Percentiles rank a stretch among this genome's conserved stretches.
These are phyloP conservation scores for Immersiella caudata DNA, from an alignment of 495 filamentous ascomycete species.

Conservation along the genomic window DNA sequence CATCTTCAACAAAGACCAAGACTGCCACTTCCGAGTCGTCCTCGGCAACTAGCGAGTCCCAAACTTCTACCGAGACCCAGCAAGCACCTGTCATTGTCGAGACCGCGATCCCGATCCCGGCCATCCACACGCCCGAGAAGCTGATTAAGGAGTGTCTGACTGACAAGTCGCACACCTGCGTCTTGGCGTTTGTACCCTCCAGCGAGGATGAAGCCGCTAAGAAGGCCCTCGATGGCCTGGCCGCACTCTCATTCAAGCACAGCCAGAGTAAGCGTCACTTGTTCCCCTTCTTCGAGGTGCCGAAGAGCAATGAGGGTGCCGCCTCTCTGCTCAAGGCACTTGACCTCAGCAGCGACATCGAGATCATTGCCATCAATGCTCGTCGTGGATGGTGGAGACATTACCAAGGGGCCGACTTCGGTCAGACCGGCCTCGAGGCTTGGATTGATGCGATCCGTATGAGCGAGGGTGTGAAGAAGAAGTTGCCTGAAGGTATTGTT, in stretches of 20 bases:
- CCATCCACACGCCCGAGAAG: constrained; percentile 52
- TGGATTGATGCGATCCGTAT: constrained; percentile 90
- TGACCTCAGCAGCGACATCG: constrained; percentile 58
- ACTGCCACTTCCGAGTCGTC: constrained; percentile 43
- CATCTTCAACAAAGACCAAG: constrained; percentile 47
- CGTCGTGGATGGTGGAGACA: constrained; percentile 83
- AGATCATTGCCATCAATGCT: constrained; percentile 81
- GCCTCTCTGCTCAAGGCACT: constrained; percentile 62
- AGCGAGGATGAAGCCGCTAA: constrained; percentile 54
- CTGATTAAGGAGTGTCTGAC: constrained; percentile 73
- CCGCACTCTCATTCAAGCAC: constrained; percentile 76
- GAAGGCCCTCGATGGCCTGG: constrained; percentile 65
- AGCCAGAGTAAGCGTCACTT: constrained; percentile 62
- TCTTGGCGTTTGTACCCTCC: constrained; percentile 75
- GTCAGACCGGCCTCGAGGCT: constrained; percentile 64
- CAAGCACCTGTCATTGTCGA: constrained; percentile 51
- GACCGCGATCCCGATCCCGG: constrained; percentile 57
- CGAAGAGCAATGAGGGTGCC: constrained; percentile 61
- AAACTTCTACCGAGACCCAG: constrained; percentile 41
- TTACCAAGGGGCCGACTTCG: constrained; percentile 62
- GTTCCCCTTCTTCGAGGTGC: constrained; percentile 82
- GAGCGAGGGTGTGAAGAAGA: constrained; percentile 80
- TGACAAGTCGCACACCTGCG: constrained; percentile 77
- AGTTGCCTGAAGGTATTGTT: constrained; percentile 75
- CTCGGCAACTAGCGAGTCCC: constrained; percentile 39